These are phyloP conservation scores for Chlorella sp. DNA, from an alignment of 139 green algal species.

Conservation along the genomic window DNA sequence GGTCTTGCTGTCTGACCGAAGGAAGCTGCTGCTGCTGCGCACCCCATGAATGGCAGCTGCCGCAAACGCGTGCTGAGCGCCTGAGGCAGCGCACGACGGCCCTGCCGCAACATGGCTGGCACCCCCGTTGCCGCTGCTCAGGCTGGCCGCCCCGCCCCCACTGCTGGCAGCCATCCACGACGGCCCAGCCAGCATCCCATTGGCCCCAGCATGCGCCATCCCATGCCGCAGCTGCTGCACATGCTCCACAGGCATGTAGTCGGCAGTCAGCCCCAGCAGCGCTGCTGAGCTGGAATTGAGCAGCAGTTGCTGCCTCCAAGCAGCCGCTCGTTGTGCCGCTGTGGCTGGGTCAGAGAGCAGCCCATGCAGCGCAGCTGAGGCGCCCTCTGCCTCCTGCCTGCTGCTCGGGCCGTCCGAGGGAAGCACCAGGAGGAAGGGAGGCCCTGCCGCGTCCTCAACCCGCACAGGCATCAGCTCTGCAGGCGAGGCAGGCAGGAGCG, in stretches of 20 bases:
- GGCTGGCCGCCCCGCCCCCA: neutral
- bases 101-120: too few species aligned
- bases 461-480: conserved; percentile 29
- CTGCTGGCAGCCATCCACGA: conserved; percentile 10
- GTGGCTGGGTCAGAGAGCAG: conserved; percentile 49
- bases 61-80: too few species aligned
- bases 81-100: too few species aligned
- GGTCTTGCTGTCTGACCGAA: neutral
- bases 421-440: conserved; percentile 65
- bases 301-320: conserved; percentile 31
- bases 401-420: conserved; percentile 63
- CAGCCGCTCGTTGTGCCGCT: neutral
- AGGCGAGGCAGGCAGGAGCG: neutral
- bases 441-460: conserved; percentile 19
- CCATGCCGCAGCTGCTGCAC: neutral
- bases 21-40: conserved; percentile 16
- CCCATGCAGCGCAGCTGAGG: conserved; percentile 48
- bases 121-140: neutral
- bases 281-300: conserved; percentile 16
- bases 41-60: neutral
- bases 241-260: neutral
- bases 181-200: neutral
- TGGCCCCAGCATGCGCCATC: neutral
- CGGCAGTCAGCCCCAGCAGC: conserved; percentile 34
- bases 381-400: conserved; percentile 43